phyloP scores from a whole-genome alignment of 108 stramenopile genomes.

The Skeletonema costatum region DNA sequence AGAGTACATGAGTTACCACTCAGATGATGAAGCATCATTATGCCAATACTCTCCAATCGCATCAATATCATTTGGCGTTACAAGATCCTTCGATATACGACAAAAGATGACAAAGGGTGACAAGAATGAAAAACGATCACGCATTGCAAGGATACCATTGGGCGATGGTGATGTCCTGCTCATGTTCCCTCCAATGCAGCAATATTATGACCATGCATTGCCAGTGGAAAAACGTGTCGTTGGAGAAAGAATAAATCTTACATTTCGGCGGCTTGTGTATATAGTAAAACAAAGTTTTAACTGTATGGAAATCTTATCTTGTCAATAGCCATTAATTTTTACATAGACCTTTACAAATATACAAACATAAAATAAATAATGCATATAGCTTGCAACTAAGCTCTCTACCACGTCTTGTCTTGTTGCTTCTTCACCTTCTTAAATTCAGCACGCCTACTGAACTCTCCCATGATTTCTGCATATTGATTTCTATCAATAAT shows the following conservation, averaged over 20 bases:
- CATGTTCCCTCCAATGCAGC: conserved; percentile 47
- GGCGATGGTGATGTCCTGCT: conserved; percentile 39
- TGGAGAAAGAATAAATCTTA: conserved; percentile 44
- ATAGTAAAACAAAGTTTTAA: too few relatives aligned
- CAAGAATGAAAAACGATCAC: conserved; percentile 9
- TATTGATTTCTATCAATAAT: conserved; percentile 69
- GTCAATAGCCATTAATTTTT: not conserved
- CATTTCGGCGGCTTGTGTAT: conserved; percentile 23
- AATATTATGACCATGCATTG: conserved; percentile 32
- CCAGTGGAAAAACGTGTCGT: conserved; percentile 35
- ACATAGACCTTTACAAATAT: not conserved
- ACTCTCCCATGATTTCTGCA: conserved; percentile 72
- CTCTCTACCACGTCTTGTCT: not conserved
- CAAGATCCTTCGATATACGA: conserved; percentile 41
- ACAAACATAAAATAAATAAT: not conserved
- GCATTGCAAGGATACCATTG: conserved; percentile 29
- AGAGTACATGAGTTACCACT: conserved; percentile 41
- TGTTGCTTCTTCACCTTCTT: conserved; percentile 28
- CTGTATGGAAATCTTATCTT: too few relatives aligned
- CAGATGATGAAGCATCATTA: conserved; percentile 34
- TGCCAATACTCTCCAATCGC: conserved; percentile 29
- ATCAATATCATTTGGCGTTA: conserved; percentile 32
- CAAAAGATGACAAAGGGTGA: not conserved
- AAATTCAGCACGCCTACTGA: conserved; percentile 78
- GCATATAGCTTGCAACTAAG: not conserved